Conservation (phyloP, 2,329 filamentous ascomycete species). For the Bertia moriformis region DNA sequence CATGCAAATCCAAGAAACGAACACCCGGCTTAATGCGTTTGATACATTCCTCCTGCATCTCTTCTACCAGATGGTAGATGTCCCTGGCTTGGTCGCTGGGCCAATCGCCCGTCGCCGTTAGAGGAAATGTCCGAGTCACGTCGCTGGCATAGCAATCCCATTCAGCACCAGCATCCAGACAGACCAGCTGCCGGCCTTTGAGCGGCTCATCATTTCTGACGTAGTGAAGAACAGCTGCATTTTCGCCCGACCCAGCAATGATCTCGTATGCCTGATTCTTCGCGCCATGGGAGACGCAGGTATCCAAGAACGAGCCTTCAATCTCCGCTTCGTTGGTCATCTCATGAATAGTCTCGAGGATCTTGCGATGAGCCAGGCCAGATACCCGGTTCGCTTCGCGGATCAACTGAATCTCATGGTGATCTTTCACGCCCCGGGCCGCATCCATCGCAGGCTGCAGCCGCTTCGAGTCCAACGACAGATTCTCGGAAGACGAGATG, state of each 20-base stretch:
- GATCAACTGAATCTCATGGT: slow-evolving; percentile 49
- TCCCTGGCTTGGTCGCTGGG: slow-evolving; percentile 43
- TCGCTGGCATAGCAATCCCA: slow-evolving; percentile 53
- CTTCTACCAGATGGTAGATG: slow-evolving; percentile 48
- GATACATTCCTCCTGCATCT: slow-evolving; percentile 48
- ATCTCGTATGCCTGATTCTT: slow-evolving; percentile 53
- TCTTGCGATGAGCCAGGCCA: slow-evolving; percentile 42
- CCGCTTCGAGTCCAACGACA: slow-evolving; percentile 10
- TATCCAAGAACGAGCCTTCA: slow-evolving; percentile 45
- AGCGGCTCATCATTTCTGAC: slow-evolving; percentile 45
- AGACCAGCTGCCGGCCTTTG: slow-evolving; percentile 39
- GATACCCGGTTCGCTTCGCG: slow-evolving; percentile 51
- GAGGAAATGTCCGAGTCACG: slow-evolving; percentile 54
- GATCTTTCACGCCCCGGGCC: slow-evolving; percentile 47
- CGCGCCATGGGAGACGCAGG: slow-evolving; percentile 43
- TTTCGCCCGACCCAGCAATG: slow-evolving; percentile 49
- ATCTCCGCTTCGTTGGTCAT: slow-evolving; percentile 51
- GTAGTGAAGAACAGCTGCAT: slow-evolving; percentile 55
- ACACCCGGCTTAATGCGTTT: slow-evolving; percentile 37
- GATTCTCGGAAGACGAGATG: neutral
- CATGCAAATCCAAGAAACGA: slow-evolving; percentile 42
- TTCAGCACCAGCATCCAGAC: slow-evolving; percentile 56
- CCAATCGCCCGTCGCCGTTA: slow-evolving; percentile 29
- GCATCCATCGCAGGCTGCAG: slow-evolving; percentile 44
- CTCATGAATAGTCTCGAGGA: slow-evolving; percentile 34